phyloP scores from a whole-genome alignment of 306 rosid species.

The Cucurbita ficifolia region DNA sequence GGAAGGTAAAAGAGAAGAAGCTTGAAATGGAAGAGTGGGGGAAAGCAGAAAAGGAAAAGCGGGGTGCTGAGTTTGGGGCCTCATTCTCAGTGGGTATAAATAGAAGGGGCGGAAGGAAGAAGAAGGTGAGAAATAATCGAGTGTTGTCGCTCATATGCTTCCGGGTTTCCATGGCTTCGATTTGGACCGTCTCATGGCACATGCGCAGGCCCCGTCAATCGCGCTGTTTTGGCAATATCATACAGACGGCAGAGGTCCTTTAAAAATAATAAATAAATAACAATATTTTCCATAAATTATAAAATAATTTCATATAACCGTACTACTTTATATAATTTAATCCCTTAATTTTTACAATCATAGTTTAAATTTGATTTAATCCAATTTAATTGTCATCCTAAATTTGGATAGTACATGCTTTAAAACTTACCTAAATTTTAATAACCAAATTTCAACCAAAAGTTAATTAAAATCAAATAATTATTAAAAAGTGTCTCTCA shows the following conservation, averaged over 20 bases:
- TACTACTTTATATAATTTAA: no score
- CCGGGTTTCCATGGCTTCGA: not conserved
- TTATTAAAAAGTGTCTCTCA: no score
- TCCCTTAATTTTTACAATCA: no score
- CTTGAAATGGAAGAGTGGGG: not conserved
- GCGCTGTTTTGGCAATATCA: not conserved
- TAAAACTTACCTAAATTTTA: no score
- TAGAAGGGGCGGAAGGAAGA: slow-evolving; percentile 11
- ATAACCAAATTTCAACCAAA: no score
- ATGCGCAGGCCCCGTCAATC: not conserved
- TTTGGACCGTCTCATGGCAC: slow-evolving; percentile 12
- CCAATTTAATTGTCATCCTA: no score
- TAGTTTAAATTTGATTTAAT: no score
- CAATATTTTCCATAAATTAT: no score
- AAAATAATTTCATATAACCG: no score
- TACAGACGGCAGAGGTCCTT: not conserved
- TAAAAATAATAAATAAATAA: no score
- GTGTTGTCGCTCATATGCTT: slow-evolving; percentile 5
- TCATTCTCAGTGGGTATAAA: slow-evolving; percentile 15
- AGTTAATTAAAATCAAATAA: no score
- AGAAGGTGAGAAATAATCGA: not conserved
- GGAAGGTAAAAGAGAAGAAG: not conserved
- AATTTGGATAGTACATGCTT: no score
- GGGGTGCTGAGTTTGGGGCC: not conserved
- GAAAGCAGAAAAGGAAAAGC: not conserved